These are phyloP conservation scores for Sporothrix euskadiensis DNA, from an alignment of 2,329 filamentous ascomycete genomes.

Conservation along the genomic window DNA sequence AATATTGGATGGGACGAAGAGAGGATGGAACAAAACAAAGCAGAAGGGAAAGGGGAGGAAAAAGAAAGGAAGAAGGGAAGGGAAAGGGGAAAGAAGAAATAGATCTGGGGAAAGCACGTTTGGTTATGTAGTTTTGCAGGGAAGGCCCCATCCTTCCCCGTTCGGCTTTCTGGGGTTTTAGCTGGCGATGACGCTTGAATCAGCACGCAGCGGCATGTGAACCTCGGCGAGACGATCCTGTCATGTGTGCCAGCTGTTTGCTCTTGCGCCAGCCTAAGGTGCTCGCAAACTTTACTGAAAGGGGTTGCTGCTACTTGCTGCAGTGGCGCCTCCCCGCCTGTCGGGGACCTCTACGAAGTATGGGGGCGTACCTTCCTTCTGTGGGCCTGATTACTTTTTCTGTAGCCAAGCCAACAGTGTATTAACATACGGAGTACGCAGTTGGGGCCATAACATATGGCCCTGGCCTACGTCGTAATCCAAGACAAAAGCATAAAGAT, in stretches of 20 bases:
- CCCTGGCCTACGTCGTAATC: not conserved
- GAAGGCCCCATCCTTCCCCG: slow-evolving; percentile 20
- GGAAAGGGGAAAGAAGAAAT: not conserved
- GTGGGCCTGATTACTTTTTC: not conserved
- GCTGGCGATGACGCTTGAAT: slow-evolving; percentile 27
- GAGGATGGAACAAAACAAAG: slow-evolving; percentile 8
- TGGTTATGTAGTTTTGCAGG: slow-evolving; percentile 20
- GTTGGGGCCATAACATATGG: not conserved
- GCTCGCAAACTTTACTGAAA: slow-evolving; percentile 10
- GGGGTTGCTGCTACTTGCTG: slow-evolving; percentile 17
- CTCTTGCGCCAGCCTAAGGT: not conserved
- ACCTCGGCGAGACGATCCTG: slow-evolving; percentile 28
- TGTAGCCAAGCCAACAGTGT: not conserved
- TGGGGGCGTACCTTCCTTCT: not conserved
- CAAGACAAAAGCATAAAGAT: not conserved
- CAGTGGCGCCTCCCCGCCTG: slow-evolving; percentile 12
- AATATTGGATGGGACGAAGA: not conserved
- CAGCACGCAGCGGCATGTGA: slow-evolving; percentile 25
- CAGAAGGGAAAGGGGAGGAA: not conserved
- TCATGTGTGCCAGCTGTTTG: slow-evolving; percentile 19
- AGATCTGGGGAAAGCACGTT: slow-evolving; percentile 26
- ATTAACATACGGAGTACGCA: not conserved
- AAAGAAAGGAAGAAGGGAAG: not conserved
- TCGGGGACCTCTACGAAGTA: not conserved
- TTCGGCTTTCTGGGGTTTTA: slow-evolving; percentile 27